A percentile compares a stretch with the other conserved stretches of the same genome.
Evolutionary conservation across 768 basidiomycete species (phyloP).

Genomic region (Podaxis mareebaensis): DNA sequence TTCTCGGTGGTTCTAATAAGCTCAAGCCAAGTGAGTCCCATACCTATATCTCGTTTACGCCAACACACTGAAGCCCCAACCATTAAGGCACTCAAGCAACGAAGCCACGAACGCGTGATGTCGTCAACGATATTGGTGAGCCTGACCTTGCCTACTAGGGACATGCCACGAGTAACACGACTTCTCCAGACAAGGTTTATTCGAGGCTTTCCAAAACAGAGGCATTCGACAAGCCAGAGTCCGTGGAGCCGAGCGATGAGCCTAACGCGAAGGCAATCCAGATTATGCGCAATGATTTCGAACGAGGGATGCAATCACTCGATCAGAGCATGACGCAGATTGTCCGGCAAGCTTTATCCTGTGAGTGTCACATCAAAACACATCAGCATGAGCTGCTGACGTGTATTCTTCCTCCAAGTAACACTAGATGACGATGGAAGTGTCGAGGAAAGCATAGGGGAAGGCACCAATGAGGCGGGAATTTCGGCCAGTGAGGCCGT

Average conservation of each 20-base stretch:
- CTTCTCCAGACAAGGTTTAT: not conserved
- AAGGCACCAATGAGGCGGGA: no score
- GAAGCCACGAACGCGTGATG: not conserved
- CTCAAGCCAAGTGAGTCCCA: not conserved
- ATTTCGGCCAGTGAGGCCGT: not conserved
- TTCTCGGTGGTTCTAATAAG: not conserved
- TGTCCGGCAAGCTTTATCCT: not conserved
- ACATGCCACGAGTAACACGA: not conserved
- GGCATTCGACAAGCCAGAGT: not conserved
- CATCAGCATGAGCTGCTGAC: not conserved
- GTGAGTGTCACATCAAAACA: not conserved
- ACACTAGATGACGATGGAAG: no score
- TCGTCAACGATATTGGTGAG: not conserved
- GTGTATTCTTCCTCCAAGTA: no score
- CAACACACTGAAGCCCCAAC: not conserved
- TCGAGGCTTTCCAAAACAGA: not conserved
- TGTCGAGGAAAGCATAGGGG: no score
- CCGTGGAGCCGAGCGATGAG: not conserved
- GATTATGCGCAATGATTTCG: not conserved
- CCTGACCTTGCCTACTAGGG: not conserved
- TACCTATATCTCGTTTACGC: not conserved
- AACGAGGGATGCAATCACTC: not conserved
- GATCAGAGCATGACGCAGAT: not conserved
- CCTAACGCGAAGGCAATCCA: not conserved
- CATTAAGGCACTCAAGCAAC: not conserved